phyloP scores from a whole-genome alignment of 768 basidiomycete genomes.

The Galerina sulciceps region DNA sequence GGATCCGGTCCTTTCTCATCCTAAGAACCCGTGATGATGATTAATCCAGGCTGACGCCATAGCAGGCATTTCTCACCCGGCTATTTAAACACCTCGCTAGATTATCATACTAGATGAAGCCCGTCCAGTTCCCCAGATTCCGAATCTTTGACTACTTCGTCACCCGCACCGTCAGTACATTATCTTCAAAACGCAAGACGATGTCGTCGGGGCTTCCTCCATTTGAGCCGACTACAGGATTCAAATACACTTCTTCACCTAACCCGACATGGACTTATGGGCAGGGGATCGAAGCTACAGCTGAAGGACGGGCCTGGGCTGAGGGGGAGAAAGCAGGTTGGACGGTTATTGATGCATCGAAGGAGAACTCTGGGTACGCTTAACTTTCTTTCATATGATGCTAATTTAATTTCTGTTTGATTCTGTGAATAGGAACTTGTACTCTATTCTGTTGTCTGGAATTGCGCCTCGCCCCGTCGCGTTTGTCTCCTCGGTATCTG shows the following conservation, averaged over 20 bases:
- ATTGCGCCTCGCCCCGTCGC: constrained; percentile 71
- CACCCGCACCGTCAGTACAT: too few relatives aligned
- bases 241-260: constrained; percentile 36
- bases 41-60: too few relatives aligned
- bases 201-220: constrained; percentile 19
- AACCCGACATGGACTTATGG: constrained; percentile 45
- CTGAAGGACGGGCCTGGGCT: constrained; percentile 43
- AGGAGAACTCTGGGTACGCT: constrained; percentile 37
- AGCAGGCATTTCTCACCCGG: too few relatives aligned
- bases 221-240: constrained; percentile 24
- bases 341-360: constrained; percentile 38
- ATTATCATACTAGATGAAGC: too few relatives aligned
- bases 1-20: too few relatives aligned
- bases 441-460: constrained; percentile 55
- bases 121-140: too few relatives aligned
- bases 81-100: too few relatives aligned
- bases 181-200: constrained; percentile 8
- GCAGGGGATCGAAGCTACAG: constrained; percentile 33
- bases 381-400: neutral
- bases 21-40: too few relatives aligned
- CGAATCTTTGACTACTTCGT: too few relatives aligned
- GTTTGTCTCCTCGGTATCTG: constrained; percentile 66
- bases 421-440: constrained; percentile 32
- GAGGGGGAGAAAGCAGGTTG: constrained; percentile 47
- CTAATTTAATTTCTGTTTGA: neutral